Conservation (phyloP, 2,329 filamentous ascomycete species). For the Fusarium sp. region DNA sequence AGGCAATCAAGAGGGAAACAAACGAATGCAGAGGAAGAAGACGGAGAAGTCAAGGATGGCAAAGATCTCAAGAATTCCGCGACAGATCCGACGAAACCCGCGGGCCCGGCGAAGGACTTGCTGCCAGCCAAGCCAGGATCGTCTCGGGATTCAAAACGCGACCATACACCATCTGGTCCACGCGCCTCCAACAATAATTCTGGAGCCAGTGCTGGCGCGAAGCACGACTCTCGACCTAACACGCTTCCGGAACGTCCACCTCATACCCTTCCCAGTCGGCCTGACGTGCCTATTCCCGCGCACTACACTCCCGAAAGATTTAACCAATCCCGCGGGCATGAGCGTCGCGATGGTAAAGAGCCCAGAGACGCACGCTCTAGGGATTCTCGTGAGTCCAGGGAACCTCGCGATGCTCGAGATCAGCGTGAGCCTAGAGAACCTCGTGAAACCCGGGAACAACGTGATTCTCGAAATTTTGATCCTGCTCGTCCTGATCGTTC, state of each 20-base stretch:
- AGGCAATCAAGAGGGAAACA: slow-evolving; percentile 34
- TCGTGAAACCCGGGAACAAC: slow-evolving; percentile 50
- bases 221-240: slow-evolving; percentile 46
- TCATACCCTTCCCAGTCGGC: slow-evolving; percentile 63
- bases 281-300: slow-evolving; percentile 64
- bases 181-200: slow-evolving; percentile 42
- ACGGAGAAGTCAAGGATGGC: slow-evolving; percentile 76
- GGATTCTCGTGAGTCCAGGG: slow-evolving; percentile 45
- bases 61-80: slow-evolving; percentile 45
- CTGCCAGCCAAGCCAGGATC: slow-evolving; percentile 47
- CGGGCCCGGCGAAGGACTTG: slow-evolving; percentile 44
- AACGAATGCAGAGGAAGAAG: slow-evolving; percentile 65
- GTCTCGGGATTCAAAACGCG: slow-evolving; percentile 43
- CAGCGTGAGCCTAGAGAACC: slow-evolving; percentile 49
- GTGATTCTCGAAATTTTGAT: slow-evolving; percentile 52
- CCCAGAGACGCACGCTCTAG: slow-evolving; percentile 47
- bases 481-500: slow-evolving; percentile 52
- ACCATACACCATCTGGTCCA: slow-evolving; percentile 33
- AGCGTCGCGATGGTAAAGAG: slow-evolving; percentile 52
- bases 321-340: slow-evolving; percentile 51
- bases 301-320: slow-evolving; percentile 59
- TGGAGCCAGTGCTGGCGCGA: slow-evolving; percentile 20
- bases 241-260: slow-evolving; percentile 50
- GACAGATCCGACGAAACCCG: slow-evolving; percentile 17
- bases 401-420: slow-evolving; percentile 42